Evolutionary conservation across 192 early-diverging fungal genomes (phyloP).

Genomic region (Coemansia sp.): DNA sequence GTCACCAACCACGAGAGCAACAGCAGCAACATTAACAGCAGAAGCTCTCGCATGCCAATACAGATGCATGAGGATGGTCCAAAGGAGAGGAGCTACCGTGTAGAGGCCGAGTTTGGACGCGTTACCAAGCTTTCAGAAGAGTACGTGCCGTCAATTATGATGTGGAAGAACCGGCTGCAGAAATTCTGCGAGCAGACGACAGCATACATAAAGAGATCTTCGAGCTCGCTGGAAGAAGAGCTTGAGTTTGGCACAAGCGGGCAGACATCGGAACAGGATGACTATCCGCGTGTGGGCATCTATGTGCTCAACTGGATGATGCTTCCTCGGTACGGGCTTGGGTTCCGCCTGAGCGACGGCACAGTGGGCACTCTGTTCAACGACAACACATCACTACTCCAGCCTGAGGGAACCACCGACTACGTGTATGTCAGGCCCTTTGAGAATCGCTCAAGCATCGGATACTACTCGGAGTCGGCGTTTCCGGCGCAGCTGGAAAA

Average conservation of each 20-base stretch:
- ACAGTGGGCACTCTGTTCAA: slow-evolving; percentile 86
- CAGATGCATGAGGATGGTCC: neutral
- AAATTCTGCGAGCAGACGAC: slow-evolving; percentile 29
- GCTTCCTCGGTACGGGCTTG: slow-evolving; percentile 82
- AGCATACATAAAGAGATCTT: slow-evolving; percentile 24
- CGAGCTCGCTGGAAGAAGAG: slow-evolving; percentile 16
- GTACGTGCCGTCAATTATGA: slow-evolving; percentile 41
- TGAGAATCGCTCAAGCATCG: slow-evolving; percentile 39
- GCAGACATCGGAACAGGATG: neutral
- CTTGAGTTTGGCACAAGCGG: slow-evolving; percentile 12
- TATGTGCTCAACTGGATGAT: slow-evolving; percentile 91
- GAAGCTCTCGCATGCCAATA: neutral
- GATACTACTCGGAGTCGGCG: slow-evolving; percentile 25
- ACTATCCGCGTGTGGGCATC: slow-evolving; percentile 51
- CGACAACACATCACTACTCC: slow-evolving; percentile 74
- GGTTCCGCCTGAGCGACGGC: slow-evolving; percentile 85
- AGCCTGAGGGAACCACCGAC: slow-evolving; percentile 12
- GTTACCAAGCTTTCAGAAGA: slow-evolving; percentile 46
- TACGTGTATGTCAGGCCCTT: slow-evolving; percentile 48
- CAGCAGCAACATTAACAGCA: neutral
- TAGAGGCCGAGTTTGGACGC: slow-evolving; percentile 42
- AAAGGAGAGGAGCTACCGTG: slow-evolving; percentile 12
- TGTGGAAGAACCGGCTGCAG: slow-evolving; percentile 40
- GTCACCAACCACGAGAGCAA: neutral
- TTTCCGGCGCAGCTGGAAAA: slow-evolving; percentile 45